Evolutionary conservation across 257 asterid species (phyloP), one percentile per base, ranked within the genome.

Genomic region (Salvia hispanica): DNA sequence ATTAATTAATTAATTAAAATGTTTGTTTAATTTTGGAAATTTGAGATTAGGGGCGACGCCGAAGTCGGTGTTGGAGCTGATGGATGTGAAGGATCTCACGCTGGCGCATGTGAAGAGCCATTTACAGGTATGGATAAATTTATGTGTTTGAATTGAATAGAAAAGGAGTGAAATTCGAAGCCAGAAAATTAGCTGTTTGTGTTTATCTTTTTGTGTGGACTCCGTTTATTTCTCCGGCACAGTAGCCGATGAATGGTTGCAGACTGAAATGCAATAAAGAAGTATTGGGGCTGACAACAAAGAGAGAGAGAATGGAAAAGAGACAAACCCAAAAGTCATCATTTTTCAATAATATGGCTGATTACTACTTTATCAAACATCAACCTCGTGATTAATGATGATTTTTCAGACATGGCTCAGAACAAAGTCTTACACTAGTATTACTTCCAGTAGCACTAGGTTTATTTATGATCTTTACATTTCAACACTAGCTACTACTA

Each of bases 61-160:
- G 54, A 92, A 92, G 74, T 86, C 98, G 61, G 98, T 91, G 8
- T 79, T 91, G 50, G 98, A 91, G 84, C 95, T 87, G 4, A 89
- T 89, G 96, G 96, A 87, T 85, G 96, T 91, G 28, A 89, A 89
- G 74, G 95, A 92, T 89, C 98, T 92, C 76, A 89, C 95, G 15
- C 79, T 92, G 34, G 90, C 96, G 70, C 98, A 89, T 79, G 96
- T 89, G 60, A 89, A 89, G 61, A 87, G 95, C 85, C 95, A 92
- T 82, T 92, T 89, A 67, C 95, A 91, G 98, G 98, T 91, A 75
- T 33, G 31, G 31, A 25, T 25, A 37, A 66, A 68, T 58, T 68
- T 9, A 21, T 7, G 47, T 58, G 13, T 59, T 39, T 33, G 40
- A 25, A 9, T 15, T 39, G 7, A 61, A 7, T 4, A n/a, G 34